phyloP scores from a whole-genome alignment of 2,329 filamentous ascomycete species.

The Raffaelea albimanens region DNA sequence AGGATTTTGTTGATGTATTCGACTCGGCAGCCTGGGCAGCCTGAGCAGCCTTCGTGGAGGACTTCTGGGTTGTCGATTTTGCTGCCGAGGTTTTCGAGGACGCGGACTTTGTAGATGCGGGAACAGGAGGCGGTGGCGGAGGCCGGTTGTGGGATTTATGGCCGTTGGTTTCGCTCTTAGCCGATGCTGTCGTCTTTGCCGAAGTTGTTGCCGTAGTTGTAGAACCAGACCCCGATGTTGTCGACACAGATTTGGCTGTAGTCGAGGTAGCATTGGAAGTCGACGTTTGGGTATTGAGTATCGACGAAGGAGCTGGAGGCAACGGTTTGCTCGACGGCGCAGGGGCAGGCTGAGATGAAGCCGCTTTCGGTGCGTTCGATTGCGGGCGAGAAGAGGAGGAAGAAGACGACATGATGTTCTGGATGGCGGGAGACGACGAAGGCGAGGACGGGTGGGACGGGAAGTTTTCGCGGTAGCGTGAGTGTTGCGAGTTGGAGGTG shows the following conservation, averaged over 20 bases:
- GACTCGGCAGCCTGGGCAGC: background rate
- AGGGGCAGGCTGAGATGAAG: no score
- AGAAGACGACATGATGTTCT: background rate
- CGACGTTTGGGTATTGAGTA: no score
- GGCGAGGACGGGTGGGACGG: background rate
- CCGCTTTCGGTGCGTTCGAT: background rate
- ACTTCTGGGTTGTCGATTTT: slow-evolving; percentile 15
- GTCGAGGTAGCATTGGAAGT: no score
- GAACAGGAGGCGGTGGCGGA: slow-evolving; percentile 2
- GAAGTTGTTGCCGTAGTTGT: background rate
- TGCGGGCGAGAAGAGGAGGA: background rate
- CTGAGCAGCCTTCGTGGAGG: slow-evolving; percentile 10
- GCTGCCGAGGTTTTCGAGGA: slow-evolving; percentile 10
- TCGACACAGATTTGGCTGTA: no score
- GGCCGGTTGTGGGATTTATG: slow-evolving; percentile 13
- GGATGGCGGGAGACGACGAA: background rate
- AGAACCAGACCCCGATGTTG: no score
- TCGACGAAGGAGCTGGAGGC: background rate
- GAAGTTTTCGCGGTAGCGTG: background rate
- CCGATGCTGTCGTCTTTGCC: background rate
- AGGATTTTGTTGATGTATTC: slow-evolving; percentile 4
- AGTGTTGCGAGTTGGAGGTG: background rate
- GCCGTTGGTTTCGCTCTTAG: slow-evolving; percentile 5
- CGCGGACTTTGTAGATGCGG: slow-evolving; percentile 22
- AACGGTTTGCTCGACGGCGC: no score